Evolutionary conservation across 1,284 basidiomycete species (phyloP).

Genomic region (Ganoderma multipileum): DNA sequence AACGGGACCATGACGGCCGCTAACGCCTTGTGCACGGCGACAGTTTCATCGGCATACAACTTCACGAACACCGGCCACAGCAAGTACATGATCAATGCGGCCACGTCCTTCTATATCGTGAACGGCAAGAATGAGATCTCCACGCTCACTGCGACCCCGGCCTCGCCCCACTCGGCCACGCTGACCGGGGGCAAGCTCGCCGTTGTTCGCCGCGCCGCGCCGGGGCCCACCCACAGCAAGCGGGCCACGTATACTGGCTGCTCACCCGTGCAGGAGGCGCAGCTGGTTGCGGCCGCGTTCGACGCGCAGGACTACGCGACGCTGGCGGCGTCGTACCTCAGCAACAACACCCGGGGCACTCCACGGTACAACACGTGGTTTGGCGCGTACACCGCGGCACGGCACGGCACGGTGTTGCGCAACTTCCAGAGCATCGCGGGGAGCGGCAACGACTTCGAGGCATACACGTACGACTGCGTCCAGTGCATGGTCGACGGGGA

Average conservation of each 20-base stretch:
- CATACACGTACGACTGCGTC: not conserved
- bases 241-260: not conserved
- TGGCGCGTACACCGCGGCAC: not conserved
- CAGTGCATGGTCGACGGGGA: too few relatives aligned
- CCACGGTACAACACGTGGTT: not conserved
- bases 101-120: not conserved
- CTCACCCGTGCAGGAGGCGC: not conserved
- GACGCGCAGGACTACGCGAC: not conserved
- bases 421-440: not conserved
- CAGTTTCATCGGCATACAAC: not conserved
- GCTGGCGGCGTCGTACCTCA: not conserved
- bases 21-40: not conserved
- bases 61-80: not conserved
- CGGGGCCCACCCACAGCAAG: not conserved
- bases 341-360: not conserved
- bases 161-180: not conserved
- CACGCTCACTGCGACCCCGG: not conserved
- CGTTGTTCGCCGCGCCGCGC: not conserved
- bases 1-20: too few relatives aligned
- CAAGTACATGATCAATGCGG: not conserved
- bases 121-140: not conserved
- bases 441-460: not conserved
- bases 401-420: not conserved
- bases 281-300: not conserved
- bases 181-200: not conserved